Evolutionary conservation across 2,329 filamentous ascomycete species (phyloP).

Genomic region (Pseudogymnoascus sp.): DNA sequence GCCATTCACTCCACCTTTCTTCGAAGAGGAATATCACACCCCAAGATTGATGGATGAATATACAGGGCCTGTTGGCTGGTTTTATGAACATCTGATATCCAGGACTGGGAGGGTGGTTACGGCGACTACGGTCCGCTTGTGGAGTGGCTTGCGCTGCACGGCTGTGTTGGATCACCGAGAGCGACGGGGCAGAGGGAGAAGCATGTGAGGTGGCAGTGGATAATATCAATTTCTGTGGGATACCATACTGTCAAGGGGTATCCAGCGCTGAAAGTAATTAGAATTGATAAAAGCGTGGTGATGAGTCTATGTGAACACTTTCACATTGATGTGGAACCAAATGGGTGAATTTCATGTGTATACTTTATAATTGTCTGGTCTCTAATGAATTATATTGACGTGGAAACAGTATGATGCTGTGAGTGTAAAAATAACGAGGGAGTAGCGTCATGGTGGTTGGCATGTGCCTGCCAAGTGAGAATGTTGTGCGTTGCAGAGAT

Average conservation of each 20-base stretch:
- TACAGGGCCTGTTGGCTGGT: background rate
- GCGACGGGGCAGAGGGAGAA: background rate
- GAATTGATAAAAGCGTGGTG: background rate
- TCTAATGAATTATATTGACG: background rate
- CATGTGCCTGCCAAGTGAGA: background rate
- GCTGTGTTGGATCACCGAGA: background rate
- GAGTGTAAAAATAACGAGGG: background rate
- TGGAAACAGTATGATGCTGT: background rate
- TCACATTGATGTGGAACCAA: too few species aligned
- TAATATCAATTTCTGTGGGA: background rate
- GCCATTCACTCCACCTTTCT: background rate
- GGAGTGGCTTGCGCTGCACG: background rate
- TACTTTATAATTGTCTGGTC: background rate
- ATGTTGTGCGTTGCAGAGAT: too few species aligned
- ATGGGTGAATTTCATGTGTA: too few species aligned
- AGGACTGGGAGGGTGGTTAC: background rate
- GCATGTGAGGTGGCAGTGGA: background rate
- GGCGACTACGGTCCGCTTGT: background rate
- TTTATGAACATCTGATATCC: background rate
- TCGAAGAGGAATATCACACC: background rate
- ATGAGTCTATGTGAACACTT: background rate
- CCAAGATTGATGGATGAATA: background rate
- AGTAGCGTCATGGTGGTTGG: too few species aligned
- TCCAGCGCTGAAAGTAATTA: background rate
- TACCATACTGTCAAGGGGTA: background rate